phyloP scores from a whole-genome alignment of 2,329 filamentous ascomycete genomes.

The Cladophialophora carrionii region DNA sequence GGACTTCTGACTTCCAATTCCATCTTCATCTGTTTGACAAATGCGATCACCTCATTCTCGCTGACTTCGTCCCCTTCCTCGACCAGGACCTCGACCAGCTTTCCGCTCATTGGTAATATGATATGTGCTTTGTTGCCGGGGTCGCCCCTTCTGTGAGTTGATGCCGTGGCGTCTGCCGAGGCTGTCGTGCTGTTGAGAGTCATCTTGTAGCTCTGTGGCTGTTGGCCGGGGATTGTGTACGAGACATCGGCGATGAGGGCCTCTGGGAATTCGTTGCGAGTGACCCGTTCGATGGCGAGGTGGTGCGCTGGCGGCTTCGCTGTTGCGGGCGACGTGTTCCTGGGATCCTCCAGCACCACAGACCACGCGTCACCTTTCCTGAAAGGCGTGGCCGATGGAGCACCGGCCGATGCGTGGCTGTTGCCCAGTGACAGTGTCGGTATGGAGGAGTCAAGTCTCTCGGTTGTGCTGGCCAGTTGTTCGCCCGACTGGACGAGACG shows the following conservation, averaged over 20 bases:
- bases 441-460: slow-evolving; percentile 4
- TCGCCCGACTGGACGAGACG: slow-evolving; percentile 46
- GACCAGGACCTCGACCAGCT: slow-evolving; percentile 62
- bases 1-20: slow-evolving; percentile 64
- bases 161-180: slow-evolving; percentile 44
- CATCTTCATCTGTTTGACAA: slow-evolving; percentile 72
- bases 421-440: slow-evolving; percentile 15
- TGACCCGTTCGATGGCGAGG: slow-evolving; percentile 57
- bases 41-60: slow-evolving; percentile 59
- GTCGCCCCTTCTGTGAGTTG: slow-evolving; percentile 55
- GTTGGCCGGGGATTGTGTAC: slow-evolving; percentile 49
- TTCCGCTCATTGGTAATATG: slow-evolving; percentile 61
- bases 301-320: slow-evolving; percentile 50
- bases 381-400: slow-evolving; percentile 52
- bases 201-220: slow-evolving; percentile 50
- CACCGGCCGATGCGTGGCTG: slow-evolving; percentile 25
- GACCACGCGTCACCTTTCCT: slow-evolving; percentile 64
- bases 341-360: slow-evolving; percentile 50
- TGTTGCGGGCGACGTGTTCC: slow-evolving; percentile 19
- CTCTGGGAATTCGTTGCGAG: slow-evolving; percentile 64
- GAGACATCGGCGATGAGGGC: slow-evolving; percentile 58
- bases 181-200: slow-evolving; percentile 52
- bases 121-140: slow-evolving; percentile 57
- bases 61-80: slow-evolving; percentile 55
- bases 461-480: slow-evolving; percentile 27